Conservation (phyloP, 2,329 filamentous ascomycete genomes). For the Aspergillus costaricaensis region DNA sequence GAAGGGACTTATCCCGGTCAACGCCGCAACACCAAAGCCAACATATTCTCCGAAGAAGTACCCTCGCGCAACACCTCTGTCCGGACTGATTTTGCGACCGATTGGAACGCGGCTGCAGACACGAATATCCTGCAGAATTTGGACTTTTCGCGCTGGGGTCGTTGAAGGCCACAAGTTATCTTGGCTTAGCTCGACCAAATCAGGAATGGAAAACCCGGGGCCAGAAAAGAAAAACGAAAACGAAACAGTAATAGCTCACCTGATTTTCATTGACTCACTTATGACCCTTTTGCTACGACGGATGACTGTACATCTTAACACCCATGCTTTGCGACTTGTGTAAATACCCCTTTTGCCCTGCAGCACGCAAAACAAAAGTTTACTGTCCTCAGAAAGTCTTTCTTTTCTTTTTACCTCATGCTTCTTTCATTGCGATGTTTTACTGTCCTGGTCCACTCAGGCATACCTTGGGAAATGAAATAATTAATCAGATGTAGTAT, state of each 20-base stretch:
- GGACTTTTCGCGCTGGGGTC: conserved; percentile 47
- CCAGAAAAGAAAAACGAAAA: neutral
- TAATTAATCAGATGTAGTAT: neutral
- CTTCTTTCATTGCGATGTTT: neutral
- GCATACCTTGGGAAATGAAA: neutral
- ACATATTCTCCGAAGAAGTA: conserved; percentile 39
- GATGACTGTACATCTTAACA: conserved; percentile 19
- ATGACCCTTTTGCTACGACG: conserved; percentile 9
- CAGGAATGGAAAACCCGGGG: neutral
- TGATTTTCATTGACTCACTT: neutral
- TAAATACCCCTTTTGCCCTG: conserved; percentile 22
- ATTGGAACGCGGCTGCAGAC: conserved; percentile 42
- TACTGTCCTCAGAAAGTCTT: conserved; percentile 12
- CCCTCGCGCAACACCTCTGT: conserved; percentile 33
- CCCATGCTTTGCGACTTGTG: conserved; percentile 16
- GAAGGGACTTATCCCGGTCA: conserved; percentile 38
- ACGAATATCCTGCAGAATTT: conserved; percentile 42
- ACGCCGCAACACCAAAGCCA: conserved; percentile 41
- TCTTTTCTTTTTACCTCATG: neutral
- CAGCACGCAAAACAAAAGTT: conserved; percentile 24
- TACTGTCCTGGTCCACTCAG: neutral
- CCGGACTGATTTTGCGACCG: conserved; percentile 38
- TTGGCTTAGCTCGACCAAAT: neutral
- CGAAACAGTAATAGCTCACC: neutral
- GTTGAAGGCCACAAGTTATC: conserved; percentile 23